Evolutionary conservation across 2,329 filamentous ascomycete species (phyloP), one percentile per base, ranked within the genome.

Genomic region (Colletotrichum costaricense): DNA sequence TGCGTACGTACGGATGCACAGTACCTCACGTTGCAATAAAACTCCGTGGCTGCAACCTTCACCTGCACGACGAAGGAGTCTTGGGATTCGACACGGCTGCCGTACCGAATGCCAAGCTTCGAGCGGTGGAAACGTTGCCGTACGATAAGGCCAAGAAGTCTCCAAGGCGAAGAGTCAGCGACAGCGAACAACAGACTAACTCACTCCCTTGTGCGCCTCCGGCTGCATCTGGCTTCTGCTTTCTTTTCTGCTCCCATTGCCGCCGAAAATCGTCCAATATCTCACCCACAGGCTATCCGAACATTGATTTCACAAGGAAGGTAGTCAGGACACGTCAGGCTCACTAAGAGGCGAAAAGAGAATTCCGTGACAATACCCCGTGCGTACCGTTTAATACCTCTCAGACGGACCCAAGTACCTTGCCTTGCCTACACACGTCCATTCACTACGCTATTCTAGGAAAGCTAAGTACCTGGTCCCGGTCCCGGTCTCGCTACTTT

Each of bases 141-240:
- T 54, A 16, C 57, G 65, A 69, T 55, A 55, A 59, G 54, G 70
- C 66, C 70, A 73, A 69, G 70, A 55, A 8, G 5, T 52, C 52
- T 14, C 35, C 33, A 42, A 46, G 59, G 26, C 69, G 52, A 58
- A 33, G 12, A 30, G 14, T 11, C 42, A 28, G 26, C 42, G 42
- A 14, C 26, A 46, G 60, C 19, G 60, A 46, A 63, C 26, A 63
- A n/a, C 46, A 49, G 19, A 19, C 38, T 7, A 19, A 22, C 19
- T 19, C 46, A 12, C 60, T 52, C 60, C 38, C 38, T n/a, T 49
- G 42, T 49, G 38, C 14, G 38, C 42, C 16, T 49, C n/a, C 57
- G 38, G 22, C n/a, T 19, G 16, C 35, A 60, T 60, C 24, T 56
- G 54, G 14, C 2, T 22, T n/a, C 28, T 49, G 19, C 22, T 28